Percentiles rank a stretch among this genome's conserved stretches.
phyloP scores from a whole-genome alignment of 2,329 filamentous ascomycete genomes.

The Verticillium nonalfalfae region DNA sequence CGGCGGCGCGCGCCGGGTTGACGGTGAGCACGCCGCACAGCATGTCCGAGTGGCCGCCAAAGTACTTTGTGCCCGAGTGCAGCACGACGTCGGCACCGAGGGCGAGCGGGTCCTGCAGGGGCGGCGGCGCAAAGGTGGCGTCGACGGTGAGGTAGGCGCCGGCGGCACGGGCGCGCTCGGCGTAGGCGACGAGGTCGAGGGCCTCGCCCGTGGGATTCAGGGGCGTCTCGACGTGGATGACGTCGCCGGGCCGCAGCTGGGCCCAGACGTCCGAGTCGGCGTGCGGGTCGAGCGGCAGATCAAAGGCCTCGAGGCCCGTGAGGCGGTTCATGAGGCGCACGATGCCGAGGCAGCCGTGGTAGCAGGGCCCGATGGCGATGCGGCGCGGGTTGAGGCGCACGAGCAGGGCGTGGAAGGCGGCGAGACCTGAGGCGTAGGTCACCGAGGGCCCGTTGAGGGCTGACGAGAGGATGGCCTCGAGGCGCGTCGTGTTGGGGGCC shows the following conservation, averaged over 20 bases:
- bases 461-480: constrained; percentile 74
- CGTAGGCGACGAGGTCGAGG: constrained; percentile 64
- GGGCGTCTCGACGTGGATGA: constrained; percentile 89
- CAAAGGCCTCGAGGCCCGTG: constrained; percentile 65
- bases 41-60: constrained; percentile 92
- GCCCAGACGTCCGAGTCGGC: constrained; percentile 27
- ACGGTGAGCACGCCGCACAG: constrained; percentile 79
- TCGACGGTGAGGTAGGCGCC: constrained; percentile 81
- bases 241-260: constrained; percentile 67
- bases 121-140: constrained; percentile 87
- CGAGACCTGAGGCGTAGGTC: constrained; percentile 78
- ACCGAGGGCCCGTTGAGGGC: constrained; percentile 65
- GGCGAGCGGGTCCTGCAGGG: constrained; percentile 76
- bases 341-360: constrained; percentile 91
- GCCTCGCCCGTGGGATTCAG: constrained; percentile 86
- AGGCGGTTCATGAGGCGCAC: constrained; percentile 68
- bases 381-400: constrained; percentile 77
- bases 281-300: constrained; percentile 57
- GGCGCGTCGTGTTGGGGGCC: constrained; percentile 73
- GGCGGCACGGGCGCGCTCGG: constrained; percentile 60
- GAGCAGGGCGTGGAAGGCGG: constrained; percentile 82
- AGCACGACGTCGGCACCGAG: constrained; percentile 81
- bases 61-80: constrained; percentile 94
- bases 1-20: constrained; percentile 31
- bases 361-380: constrained; percentile 77